phyloP scores from a whole-genome alignment of 805 yeast genomes.

The Spathaspora gorwiae region DNA sequence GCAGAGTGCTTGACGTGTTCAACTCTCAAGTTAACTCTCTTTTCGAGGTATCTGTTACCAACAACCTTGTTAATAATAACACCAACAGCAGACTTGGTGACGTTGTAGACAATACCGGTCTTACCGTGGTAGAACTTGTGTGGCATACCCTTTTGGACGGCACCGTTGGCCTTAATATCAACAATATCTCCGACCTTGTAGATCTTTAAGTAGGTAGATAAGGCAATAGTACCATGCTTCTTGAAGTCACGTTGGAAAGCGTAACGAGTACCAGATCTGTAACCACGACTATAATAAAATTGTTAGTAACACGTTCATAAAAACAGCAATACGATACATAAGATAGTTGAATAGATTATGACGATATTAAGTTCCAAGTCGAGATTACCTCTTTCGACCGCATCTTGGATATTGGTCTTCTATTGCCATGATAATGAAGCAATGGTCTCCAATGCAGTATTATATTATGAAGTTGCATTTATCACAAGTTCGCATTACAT shows the following conservation, averaged over 20 bases:
- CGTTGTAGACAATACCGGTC: conserved; percentile 99
- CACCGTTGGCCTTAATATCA: conserved; percentile 98
- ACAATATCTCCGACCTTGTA: conserved; percentile 99
- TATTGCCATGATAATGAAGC: too few relatives aligned
- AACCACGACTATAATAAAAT: conserved; percentile 61
- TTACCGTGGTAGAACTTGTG: conserved; percentile 99
- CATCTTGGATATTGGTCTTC: too few relatives aligned
- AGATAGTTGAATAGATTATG: too few relatives aligned
- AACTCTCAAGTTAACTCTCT: conserved; percentile 96
- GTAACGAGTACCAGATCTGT: conserved; percentile 99
- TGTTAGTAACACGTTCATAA: background rate
- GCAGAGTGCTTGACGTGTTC: conserved; percentile 99
- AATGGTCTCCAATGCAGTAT: too few relatives aligned
- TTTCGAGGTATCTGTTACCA: conserved; percentile 98
- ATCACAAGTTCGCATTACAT: too few relatives aligned
- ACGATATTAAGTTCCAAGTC: too few relatives aligned
- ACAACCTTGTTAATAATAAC: conserved; percentile 97
- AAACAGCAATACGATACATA: too few relatives aligned
- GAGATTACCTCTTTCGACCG: too few relatives aligned
- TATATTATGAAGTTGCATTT: too few relatives aligned
- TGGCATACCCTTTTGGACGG: conserved; percentile 99
- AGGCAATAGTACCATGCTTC: conserved; percentile 90
- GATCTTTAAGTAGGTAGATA: conserved; percentile 95
- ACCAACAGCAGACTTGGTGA: conserved; percentile 98
- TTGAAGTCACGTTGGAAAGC: conserved; percentile 99